A percentile compares a stretch with the other conserved stretches of the same genome.
phyloP scores from a whole-genome alignment of 192 early-diverging fungal species.

The Mortierella alpina region DNA sequence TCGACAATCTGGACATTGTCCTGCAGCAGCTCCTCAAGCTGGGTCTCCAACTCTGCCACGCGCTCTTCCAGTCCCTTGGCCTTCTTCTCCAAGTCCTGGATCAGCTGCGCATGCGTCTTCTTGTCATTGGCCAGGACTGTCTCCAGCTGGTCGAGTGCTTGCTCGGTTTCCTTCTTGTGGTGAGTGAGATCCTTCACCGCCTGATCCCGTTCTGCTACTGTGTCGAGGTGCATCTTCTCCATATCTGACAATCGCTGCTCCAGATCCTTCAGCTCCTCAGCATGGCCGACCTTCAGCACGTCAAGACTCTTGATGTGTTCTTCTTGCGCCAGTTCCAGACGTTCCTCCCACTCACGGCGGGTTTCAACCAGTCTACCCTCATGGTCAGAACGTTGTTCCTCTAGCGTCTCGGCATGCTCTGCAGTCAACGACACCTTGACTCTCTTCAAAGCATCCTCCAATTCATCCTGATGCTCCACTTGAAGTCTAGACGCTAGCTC shows the following conservation, averaged over 20 bases:
- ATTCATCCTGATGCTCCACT: constrained; percentile 5
- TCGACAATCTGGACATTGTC: constrained; percentile 53
- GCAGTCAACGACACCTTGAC: not conserved
- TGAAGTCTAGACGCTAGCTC: constrained; percentile 1
- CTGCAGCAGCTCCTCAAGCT: constrained; percentile 34
- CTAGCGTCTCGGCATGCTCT: constrained; percentile 11
- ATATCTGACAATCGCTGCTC: not conserved
- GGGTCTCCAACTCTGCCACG: constrained; percentile 12
- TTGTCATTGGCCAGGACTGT: constrained; percentile 38
- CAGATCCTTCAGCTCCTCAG: not conserved
- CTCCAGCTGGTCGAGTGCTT: constrained; percentile 40
- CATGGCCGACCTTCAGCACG: not conserved
- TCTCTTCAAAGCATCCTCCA: not conserved
- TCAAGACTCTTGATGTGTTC: not conserved
- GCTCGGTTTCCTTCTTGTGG: constrained; percentile 45
- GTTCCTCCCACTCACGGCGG: constrained; percentile 1
- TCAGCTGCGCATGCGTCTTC: constrained; percentile 18
- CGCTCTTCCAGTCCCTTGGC: constrained; percentile 28
- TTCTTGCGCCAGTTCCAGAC: not conserved
- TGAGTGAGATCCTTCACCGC: constrained; percentile 26
- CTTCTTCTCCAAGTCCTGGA: constrained; percentile 33
- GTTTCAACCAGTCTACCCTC: not conserved
- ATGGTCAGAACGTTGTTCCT: constrained; percentile 4
- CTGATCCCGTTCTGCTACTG: constrained; percentile 19
- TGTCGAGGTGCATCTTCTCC: not conserved